Percentiles rank a stretch among this genome's conserved stretches.
These are phyloP conservation scores for Globisporangium yorkense DNA, from an alignment of 352 stramenopile genomes.

Conservation along the genomic window DNA sequence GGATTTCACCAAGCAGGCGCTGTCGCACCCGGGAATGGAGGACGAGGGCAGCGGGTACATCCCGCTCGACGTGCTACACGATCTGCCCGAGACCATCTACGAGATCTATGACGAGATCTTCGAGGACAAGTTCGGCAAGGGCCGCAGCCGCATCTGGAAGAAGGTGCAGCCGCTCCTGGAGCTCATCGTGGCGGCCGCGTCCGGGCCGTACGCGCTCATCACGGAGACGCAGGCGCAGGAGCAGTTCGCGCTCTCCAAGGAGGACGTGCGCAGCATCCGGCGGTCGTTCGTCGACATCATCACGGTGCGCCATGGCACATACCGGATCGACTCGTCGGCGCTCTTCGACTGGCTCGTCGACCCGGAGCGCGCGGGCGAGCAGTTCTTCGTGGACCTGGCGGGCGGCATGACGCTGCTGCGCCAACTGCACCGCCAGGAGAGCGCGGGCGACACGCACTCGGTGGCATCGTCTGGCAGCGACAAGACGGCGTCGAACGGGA, in stretches of 20 bases:
- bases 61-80: constrained; percentile 53
- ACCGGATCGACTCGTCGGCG: constrained; percentile 65
- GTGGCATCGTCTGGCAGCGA: constrained; percentile 16
- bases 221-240: constrained; percentile 62
- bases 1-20: constrained; percentile 72
- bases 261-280: constrained; percentile 65
- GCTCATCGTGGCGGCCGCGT: constrained; percentile 61
- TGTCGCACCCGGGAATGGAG: constrained; percentile 66
- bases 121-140: constrained; percentile 83
- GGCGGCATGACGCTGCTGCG: constrained; percentile 38
- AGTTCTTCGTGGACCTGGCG: constrained; percentile 61
- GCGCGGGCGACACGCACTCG: constrained; percentile 13
- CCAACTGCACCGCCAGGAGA: constrained; percentile 23
- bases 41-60: constrained; percentile 29
- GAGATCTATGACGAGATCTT: constrained; percentile 86
- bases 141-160: constrained; percentile 64
- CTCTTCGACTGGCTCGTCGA: constrained; percentile 71
- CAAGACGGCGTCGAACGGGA: constrained; percentile 15
- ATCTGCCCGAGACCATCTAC: constrained; percentile 72
- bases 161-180: constrained; percentile 70
- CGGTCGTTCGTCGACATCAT: constrained; percentile 78
- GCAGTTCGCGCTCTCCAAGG: constrained; percentile 40
- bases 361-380: constrained; percentile 38
- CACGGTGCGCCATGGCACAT: constrained; percentile 47
- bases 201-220: constrained; percentile 65